Conservation (phyloP, 257 asterid genomes). For the Solanum piurae region DNA sequence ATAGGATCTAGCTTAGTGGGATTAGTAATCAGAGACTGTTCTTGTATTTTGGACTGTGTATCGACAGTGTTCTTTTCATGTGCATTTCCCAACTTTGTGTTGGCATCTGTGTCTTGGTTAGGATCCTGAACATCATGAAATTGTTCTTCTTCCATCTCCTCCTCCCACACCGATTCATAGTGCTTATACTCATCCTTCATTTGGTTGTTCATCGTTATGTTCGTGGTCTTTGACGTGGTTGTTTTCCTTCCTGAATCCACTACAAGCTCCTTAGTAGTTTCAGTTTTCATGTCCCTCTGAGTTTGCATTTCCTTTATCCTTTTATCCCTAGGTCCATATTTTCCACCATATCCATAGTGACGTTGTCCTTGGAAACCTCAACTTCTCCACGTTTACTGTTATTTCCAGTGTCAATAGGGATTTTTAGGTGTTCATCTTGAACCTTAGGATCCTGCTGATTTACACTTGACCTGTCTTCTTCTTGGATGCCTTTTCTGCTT, state of each 20-base stretch:
- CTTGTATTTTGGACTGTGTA: background rate
- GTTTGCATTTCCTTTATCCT: rapidly evolving
- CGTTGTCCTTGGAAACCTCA: too few relatives aligned
- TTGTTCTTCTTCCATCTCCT: background rate
- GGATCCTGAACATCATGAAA: background rate
- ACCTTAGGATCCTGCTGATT: background rate
- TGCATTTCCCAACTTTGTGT: background rate
- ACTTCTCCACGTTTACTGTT: background rate
- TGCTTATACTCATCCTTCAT: background rate
- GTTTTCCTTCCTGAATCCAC: background rate
- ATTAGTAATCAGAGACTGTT: background rate
- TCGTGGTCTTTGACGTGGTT: rapidly evolving
- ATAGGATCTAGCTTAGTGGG: background rate
- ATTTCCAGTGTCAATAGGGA: too few relatives aligned
- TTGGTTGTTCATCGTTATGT: background rate
- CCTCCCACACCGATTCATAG: background rate
- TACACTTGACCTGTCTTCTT: background rate
- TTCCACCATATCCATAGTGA: background rate
- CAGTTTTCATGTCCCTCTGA: too few relatives aligned
- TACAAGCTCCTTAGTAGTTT: too few relatives aligned
- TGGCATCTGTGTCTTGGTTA: background rate
- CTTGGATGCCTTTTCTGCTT: too few relatives aligned
- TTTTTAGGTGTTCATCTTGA: background rate
- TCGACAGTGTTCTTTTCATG: background rate
- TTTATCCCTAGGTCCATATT: background rate